Evolutionary conservation across 2,329 filamentous ascomycete genomes (phyloP).

Genomic region (Alternaria brassicicola): DNA sequence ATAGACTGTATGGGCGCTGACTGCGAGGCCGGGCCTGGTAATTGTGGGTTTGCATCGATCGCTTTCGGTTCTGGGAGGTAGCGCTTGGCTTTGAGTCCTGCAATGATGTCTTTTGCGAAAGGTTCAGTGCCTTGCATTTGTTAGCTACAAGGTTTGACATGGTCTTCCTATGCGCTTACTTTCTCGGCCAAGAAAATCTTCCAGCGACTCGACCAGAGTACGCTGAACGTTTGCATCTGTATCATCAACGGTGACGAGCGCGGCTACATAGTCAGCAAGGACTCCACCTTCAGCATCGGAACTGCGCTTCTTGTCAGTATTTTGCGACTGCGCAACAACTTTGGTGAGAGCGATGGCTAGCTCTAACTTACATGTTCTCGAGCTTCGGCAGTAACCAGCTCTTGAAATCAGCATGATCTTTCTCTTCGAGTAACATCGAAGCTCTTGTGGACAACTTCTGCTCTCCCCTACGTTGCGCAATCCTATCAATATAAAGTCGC

Average conservation of each 20-base stretch:
- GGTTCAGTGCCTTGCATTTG: conserved; percentile 57
- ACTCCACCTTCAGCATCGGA: conserved; percentile 82
- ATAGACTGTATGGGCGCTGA: conserved; percentile 31
- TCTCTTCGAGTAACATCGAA: conserved; percentile 61
- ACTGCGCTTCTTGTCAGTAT: conserved; percentile 50
- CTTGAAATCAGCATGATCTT: conserved; percentile 66
- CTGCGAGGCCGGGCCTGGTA: conserved; percentile 16
- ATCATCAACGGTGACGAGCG: conserved; percentile 69
- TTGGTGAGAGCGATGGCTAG: background rate
- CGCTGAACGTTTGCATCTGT: conserved; percentile 67
- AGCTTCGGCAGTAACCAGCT: conserved; percentile 79
- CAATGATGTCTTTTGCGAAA: conserved; percentile 75
- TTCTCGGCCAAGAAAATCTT: conserved; percentile 75
- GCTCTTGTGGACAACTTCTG: conserved; percentile 2
- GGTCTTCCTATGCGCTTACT: conserved; percentile 23
- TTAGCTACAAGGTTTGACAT: conserved; percentile 14
- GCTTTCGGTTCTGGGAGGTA: conserved; percentile 38
- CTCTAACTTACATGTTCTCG: conserved; percentile 69
- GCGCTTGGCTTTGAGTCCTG: conserved; percentile 64
- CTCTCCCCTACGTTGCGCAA: conserved; percentile 6
- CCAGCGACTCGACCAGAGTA: conserved; percentile 73
- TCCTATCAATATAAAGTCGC: background rate
- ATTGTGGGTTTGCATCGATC: background rate
- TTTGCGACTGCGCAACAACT: background rate
- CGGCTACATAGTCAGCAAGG: conserved; percentile 83